These are phyloP conservation scores for Didymella pomorum DNA, from an alignment of 2,329 filamentous ascomycete genomes.

Conservation along the genomic window DNA sequence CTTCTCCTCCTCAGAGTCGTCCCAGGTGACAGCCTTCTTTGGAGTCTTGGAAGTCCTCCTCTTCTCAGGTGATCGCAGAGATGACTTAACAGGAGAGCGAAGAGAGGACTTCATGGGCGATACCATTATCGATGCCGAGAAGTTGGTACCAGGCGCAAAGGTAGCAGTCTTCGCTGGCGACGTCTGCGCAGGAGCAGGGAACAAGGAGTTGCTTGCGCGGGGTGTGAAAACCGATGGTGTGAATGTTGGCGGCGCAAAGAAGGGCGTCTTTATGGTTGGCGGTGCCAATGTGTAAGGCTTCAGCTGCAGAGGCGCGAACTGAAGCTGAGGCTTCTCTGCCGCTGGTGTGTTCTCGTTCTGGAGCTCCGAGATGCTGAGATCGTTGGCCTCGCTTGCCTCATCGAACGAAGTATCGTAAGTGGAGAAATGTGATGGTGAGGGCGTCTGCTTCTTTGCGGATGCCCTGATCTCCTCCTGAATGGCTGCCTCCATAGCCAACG, in stretches of 20 bases:
- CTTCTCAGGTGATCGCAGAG: constrained; percentile 49
- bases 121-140: constrained; percentile 24
- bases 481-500: constrained; percentile 35
- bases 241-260: constrained; percentile 19
- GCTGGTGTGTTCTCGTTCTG: constrained; percentile 24
- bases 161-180: constrained; percentile 17
- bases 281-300: constrained; percentile 30
- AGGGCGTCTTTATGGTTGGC: constrained; percentile 21
- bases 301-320: constrained; percentile 17
- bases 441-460: constrained; percentile 39
- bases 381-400: constrained; percentile 26
- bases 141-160: constrained; percentile 11
- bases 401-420: constrained; percentile 26
- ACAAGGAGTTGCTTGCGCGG: constrained; percentile 8
- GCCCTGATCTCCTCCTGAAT: constrained; percentile 38
- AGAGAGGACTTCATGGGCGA: constrained; percentile 42
- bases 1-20: constrained; percentile 34
- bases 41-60: constrained; percentile 38
- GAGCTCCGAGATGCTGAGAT: constrained; percentile 24
- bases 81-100: constrained; percentile 45
- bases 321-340: constrained; percentile 21
- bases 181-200: constrained; percentile 13
- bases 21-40: constrained; percentile 51
- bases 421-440: constrained; percentile 29
- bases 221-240: constrained; percentile 20